Evolutionary conservation across 2,329 filamentous ascomycete genomes (phyloP).

Genomic region (Calonectria henricotiae): DNA sequence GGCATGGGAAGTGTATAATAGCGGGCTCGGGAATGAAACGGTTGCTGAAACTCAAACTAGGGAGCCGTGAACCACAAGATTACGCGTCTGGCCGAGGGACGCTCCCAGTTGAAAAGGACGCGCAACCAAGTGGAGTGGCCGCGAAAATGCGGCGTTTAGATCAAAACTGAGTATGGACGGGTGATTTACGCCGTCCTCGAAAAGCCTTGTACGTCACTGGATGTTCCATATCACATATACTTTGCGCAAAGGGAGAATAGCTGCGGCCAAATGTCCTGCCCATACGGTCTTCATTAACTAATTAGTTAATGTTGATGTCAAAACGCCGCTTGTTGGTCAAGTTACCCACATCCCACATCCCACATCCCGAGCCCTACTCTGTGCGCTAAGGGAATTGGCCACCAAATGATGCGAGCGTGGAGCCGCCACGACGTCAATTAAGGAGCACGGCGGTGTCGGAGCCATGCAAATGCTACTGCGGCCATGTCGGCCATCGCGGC

Average conservation of each 20-base stretch:
- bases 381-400: constrained; percentile 5
- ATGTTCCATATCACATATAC: not conserved
- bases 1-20: not conserved
- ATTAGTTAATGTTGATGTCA: not conserved
- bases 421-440: constrained; percentile 1
- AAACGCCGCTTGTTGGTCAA: too few relatives aligned
- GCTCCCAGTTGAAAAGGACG: not conserved
- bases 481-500: not conserved
- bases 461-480: not conserved
- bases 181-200: not conserved
- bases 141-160: constrained; percentile 10
- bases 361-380: constrained; percentile 16
- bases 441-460: constrained; percentile 21
- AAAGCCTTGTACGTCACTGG: not conserved
- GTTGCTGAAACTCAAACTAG: constrained; percentile 22
- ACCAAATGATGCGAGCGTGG: constrained; percentile 6
- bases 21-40: constrained; percentile 19
- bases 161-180: not conserved
- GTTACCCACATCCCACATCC: constrained; percentile 8
- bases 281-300: too few relatives aligned
- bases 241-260: not conserved
- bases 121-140: constrained; percentile 19
- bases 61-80: constrained; percentile 20
- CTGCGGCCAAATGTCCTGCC: too few relatives aligned
- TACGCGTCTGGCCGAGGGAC: constrained; percentile 3